Conservation (phyloP, 2,329 filamentous ascomycete genomes). For the Hypoxylon rubiginosum region DNA sequence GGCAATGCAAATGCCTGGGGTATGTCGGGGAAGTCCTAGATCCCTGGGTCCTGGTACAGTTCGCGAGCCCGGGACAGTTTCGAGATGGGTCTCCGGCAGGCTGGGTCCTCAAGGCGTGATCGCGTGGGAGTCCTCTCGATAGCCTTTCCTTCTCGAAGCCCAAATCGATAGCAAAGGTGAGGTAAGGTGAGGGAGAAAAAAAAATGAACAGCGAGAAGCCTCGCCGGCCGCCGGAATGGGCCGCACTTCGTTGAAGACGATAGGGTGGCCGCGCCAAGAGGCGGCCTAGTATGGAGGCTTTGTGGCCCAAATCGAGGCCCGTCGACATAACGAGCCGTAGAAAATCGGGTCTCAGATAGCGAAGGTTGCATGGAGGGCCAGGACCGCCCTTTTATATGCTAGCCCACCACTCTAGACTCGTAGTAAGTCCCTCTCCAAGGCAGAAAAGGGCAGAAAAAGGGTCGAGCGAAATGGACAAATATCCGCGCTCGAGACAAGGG, state of each 20-base stretch:
- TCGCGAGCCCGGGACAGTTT: constrained; percentile 25
- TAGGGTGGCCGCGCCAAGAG: constrained; percentile 46
- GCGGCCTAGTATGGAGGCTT: constrained; percentile 49
- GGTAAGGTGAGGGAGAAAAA: constrained; percentile 32
- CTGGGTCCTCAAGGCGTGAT: constrained; percentile 8
- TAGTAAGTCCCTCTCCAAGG: constrained; percentile 40
- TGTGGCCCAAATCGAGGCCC: constrained; percentile 48
- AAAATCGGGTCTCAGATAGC: constrained; percentile 31
- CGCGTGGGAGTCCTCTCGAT: constrained; percentile 43
- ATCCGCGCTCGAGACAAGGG: constrained; percentile 40
- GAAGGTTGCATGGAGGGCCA: constrained; percentile 44
- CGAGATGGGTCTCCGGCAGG: constrained; percentile 15
- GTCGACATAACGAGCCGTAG: constrained; percentile 35
- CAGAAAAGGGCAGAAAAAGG: constrained; percentile 35
- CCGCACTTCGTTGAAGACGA: constrained; percentile 28
- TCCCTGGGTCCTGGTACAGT: constrained; percentile 35
- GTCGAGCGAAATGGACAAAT: constrained; percentile 29
- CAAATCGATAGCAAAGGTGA: constrained; percentile 17
- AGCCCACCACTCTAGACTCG: constrained; percentile 23
- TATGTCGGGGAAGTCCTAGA: constrained; percentile 40
- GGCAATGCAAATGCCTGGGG: constrained; percentile 28
- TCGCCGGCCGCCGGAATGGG: constrained; percentile 44
- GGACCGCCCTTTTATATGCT: constrained; percentile 49
- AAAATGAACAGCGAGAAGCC: constrained; percentile 39
- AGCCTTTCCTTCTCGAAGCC: constrained; percentile 39